Evolutionary conservation across 331 rosid genomes (phyloP).

Genomic region (Acacia pycnantha): DNA sequence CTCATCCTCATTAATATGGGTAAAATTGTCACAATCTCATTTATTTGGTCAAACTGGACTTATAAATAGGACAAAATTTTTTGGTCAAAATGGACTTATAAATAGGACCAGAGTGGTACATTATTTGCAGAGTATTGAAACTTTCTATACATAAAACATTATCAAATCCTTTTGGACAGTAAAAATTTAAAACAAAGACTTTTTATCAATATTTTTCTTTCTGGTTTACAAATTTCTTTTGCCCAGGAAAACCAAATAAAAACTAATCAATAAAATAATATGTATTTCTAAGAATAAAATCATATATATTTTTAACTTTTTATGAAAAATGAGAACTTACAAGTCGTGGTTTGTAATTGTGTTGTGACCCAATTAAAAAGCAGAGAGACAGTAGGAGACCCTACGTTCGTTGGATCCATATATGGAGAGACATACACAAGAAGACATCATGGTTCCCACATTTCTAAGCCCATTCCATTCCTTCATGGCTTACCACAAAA

Average conservation of each 20-base stretch:
- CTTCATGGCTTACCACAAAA: background rate
- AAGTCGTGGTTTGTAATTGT: background rate
- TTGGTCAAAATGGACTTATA: no score
- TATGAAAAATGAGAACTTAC: background rate
- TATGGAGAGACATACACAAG: background rate
- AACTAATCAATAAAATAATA: background rate
- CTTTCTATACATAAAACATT: no score
- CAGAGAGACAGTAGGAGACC: background rate
- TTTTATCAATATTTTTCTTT: no score
- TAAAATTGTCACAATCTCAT: no score
- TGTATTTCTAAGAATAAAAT: background rate
- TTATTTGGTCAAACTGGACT: no score
- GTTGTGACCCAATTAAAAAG: background rate
- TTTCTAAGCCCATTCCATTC: background rate
- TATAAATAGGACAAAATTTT: no score
- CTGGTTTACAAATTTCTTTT: background rate
- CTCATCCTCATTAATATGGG: no score
- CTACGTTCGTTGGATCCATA: background rate
- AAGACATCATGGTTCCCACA: background rate
- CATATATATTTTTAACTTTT: background rate
- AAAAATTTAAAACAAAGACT: no score
- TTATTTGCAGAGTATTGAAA: no score
- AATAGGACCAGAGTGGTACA: no score
- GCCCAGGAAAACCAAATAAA: background rate
- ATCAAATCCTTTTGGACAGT: no score